Evolutionary conservation across 2,329 filamentous ascomycete genomes (phyloP).

Genomic region (Apiospora rasikravindrae): DNA sequence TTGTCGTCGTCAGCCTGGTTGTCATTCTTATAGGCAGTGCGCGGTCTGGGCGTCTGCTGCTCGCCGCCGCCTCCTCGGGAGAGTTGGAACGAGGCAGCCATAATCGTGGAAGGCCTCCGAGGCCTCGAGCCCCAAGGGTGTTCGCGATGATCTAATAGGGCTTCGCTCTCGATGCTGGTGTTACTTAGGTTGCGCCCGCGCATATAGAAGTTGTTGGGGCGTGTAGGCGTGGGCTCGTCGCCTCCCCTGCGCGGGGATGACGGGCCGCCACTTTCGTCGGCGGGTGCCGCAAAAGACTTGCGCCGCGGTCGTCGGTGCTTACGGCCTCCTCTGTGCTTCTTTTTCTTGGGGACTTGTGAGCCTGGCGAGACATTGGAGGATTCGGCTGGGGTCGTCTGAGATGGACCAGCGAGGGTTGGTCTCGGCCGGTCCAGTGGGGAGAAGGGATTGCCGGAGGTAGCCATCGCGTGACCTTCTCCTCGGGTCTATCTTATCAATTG

Average conservation of each 20-base stretch:
- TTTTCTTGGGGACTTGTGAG: constrained; percentile 61
- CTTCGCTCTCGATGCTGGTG: constrained; percentile 89
- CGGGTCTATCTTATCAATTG: constrained; percentile 8
- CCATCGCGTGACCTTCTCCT: background rate
- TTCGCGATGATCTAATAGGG: constrained; percentile 76
- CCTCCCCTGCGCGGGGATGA: constrained; percentile 39
- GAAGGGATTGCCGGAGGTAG: constrained; percentile 18
- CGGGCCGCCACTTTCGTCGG: constrained; percentile 55
- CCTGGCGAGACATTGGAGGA: constrained; percentile 23
- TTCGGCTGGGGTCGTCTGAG: background rate
- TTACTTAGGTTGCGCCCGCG: constrained; percentile 70
- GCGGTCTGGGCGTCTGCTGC: constrained; percentile 16
- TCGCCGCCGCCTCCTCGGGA: background rate
- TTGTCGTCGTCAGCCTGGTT: constrained; percentile 32
- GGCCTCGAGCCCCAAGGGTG: constrained; percentile 56
- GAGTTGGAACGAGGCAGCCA: constrained; percentile 40
- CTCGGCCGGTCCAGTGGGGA: background rate
- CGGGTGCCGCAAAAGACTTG: constrained; percentile 77
- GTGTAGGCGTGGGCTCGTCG: background rate
- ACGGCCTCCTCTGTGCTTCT: constrained; percentile 72
- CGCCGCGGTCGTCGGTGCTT: constrained; percentile 79
- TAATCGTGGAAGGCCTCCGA: constrained; percentile 60
- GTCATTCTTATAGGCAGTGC: background rate
- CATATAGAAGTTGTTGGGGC: constrained; percentile 50
- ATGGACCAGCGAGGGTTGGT: background rate